Evolutionary conservation across 352 stramenopile genomes (phyloP), one percentile per base, ranked within the genome.

Genomic region (Peronospora tabacina): DNA sequence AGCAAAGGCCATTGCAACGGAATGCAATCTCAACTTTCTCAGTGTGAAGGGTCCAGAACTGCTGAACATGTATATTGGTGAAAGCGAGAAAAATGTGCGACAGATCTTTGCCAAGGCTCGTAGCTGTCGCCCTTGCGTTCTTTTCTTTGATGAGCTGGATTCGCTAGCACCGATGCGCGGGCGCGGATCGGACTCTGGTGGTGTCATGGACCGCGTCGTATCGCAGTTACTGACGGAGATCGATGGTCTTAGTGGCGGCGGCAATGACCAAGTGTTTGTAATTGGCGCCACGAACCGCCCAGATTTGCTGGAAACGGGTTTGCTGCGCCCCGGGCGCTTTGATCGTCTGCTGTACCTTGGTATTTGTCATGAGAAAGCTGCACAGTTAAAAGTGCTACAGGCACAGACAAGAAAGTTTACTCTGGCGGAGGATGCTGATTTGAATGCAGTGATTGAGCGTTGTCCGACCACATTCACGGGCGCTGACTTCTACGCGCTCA

Each of bases 61-160:
- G 34, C 79, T 99, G 32, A 96, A 97, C 66, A 97, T 96, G 66
- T 99, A 98, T 68, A 96, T 99, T 39, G 96, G 96, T 26, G 96
- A 98, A 70, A 97, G 85, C 36, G 96, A 98, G 69, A 94, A 94
- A 30, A 98, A 98, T 55, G 85, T 98, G 19, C 82, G 95, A 7
- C 81, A 92, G 44, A 79, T 98, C 2, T 98, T 99, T 72, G 76
- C 76, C 13, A 95, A 68, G 57, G 82, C 83, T 17, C 66, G 83
- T 15, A 88, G 79, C 52, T 87, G 75, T 43, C 67, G 76, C 8
- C 85, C 87, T 24, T 95, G 83, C 43, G 85, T 97, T 42, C 57
- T 97, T 3, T 97, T 97, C 61, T 97, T 97, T 40, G 90, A 97
- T 58, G 90, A 97, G 49, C 45, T 97, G 5, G 90, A 97, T 44